Conservation (phyloP, 192 early-diverging fungal species). For the Coemansia sp. region DNA sequence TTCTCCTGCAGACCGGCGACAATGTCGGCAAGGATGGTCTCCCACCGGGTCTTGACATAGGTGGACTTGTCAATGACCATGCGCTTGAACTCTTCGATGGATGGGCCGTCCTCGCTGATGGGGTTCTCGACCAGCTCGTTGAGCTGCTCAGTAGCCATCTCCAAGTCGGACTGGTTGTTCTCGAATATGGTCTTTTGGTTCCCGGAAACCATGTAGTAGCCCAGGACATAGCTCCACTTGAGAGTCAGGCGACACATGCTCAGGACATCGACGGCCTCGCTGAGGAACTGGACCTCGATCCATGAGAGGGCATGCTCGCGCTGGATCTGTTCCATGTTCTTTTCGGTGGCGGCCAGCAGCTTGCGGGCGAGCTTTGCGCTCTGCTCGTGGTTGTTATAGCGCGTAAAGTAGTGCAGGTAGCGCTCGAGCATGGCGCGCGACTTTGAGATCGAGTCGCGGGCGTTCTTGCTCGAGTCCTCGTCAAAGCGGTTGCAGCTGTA, state of each 20-base stretch:
- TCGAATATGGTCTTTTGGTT: conserved; percentile 93
- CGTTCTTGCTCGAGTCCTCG: conserved; percentile 81
- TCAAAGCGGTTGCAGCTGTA: conserved; percentile 98
- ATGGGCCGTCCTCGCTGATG: conserved; percentile 55
- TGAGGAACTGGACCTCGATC: conserved; percentile 98
- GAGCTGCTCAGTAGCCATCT: conserved; percentile 94
- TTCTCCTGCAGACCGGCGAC: conserved; percentile 77
- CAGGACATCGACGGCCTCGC: conserved; percentile 84
- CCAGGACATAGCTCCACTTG: conserved; percentile 97
- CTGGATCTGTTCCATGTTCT: conserved; percentile 92
- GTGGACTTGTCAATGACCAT: conserved; percentile 88
- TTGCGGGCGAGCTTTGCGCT: conserved; percentile 85
- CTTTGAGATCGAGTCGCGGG: conserved; percentile 81
- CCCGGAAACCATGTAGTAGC: conserved; percentile 80
- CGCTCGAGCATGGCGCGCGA: conserved; percentile 80
- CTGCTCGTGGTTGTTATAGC: conserved; percentile 97
- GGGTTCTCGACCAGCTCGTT: conserved; percentile 87
- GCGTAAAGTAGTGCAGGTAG: conserved; percentile 97
- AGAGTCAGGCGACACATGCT: conserved; percentile 85
- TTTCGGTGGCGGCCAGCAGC: conserved; percentile 44
- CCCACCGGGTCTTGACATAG: conserved; percentile 82
- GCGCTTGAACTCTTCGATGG: conserved; percentile 75
- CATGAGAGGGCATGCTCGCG: conserved; percentile 80
- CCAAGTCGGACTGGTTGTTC: conserved; percentile 97
- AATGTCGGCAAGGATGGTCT: conserved; percentile 87